Percentiles rank a stretch among this genome's conserved stretches.
Conservation (phyloP, 176 grass and related monocot genomes). For the Paspalum notatum region DNA sequence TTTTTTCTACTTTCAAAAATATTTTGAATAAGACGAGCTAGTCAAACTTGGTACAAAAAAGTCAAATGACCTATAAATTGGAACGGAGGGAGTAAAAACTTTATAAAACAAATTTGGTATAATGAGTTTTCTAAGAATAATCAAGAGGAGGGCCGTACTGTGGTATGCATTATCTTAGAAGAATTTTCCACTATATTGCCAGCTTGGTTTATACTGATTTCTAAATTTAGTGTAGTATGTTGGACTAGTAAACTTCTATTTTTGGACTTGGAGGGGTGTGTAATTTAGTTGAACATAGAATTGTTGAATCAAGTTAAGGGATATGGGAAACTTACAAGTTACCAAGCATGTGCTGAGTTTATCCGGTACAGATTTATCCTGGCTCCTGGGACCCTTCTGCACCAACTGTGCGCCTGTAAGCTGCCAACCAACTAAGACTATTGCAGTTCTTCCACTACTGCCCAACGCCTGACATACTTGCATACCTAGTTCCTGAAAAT, state of each 20-base stretch:
- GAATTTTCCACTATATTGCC: neutral
- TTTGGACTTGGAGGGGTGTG: neutral
- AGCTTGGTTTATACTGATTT: neutral
- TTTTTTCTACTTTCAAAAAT: too few relatives aligned
- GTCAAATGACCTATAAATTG: too few relatives aligned
- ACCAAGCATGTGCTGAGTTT: conserved; percentile 39
- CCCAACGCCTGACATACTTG: conserved; percentile 42
- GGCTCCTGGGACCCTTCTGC: conserved; percentile 25
- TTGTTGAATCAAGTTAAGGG: conserved; percentile 7
- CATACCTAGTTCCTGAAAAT: conserved; percentile 24
- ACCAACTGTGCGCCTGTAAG: conserved; percentile 35
- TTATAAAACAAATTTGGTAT: neutral
- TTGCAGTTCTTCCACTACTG: conserved; percentile 34
- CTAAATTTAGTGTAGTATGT: neutral
- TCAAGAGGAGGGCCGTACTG: neutral
- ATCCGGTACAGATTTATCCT: conserved; percentile 28
- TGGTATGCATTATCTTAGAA: neutral
- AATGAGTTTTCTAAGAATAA: too few relatives aligned
- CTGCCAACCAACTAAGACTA: conserved; percentile 45
- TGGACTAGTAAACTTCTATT: too few relatives aligned
- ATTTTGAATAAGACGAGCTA: too few relatives aligned
- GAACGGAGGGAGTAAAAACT: too few relatives aligned
- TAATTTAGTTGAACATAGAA: neutral
- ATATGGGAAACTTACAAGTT: conserved; percentile 7
- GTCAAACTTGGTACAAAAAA: too few relatives aligned